Evolutionary conservation across 179 eudicot genomes (phyloP), one percentile per base, ranked within the genome.

Genomic region (Camellia oleifera): DNA sequence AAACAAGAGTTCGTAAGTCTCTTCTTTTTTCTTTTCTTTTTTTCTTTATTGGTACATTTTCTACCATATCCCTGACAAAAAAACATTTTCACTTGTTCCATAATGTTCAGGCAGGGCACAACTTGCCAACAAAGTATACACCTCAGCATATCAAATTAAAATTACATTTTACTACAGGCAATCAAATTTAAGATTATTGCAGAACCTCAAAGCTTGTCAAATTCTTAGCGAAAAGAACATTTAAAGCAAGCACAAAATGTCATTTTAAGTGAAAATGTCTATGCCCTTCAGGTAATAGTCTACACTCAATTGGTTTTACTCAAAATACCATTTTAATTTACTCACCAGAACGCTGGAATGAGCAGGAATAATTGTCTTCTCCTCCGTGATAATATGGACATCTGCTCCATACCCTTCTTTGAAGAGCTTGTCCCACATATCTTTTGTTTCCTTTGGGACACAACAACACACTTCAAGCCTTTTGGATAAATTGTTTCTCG

Each of bases 381-480:
- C 80, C 66, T 86, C 79, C 2, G 97, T 84, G 52, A 89, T 17
- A 73, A 91, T 48, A 78, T 78, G 82, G 23, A 91, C 94, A 90
- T 93, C 93, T 52, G 95, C 91, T 44, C 87, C 95, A 79, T 61
- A 86, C 67, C 92, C 91, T 72, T 82, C 83, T 82, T 80, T 83
- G 85, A 91, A 93, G 82, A 93, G 91, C 66, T 83, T 82, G 80
- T 93, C 95, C 97, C 97, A 93, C n/a, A 78, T 42, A 46, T 86
- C 86, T 75, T 80, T 87, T 44, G 91, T 87, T 81, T 93, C 91
- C 86, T 80, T 88, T 42, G 86, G 86, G 72, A 88, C 79, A 76
- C 75, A 82, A 72, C 82, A 75, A 71, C 69, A 63, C 23, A 78
- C 80, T 74, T 66, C 62, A 23, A 68, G 64, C 61, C 50, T 79